phyloP scores from a whole-genome alignment of 1,139 yeast species.

The Meyerozyma elateridarum region DNA sequence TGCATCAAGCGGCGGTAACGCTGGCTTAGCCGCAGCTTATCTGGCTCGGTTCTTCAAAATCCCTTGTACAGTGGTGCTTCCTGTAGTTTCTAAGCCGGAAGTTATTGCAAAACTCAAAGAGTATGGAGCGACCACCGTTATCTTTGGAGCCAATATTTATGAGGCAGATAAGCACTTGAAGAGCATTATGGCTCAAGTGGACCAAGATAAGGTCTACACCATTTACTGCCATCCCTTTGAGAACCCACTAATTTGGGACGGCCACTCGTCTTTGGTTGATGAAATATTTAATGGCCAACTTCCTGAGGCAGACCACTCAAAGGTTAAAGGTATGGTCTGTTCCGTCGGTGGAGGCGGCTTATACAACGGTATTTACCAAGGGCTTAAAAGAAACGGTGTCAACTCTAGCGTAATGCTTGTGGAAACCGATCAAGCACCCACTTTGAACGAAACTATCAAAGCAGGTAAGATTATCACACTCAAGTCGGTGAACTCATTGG shows the following conservation, averaged over 20 bases:
- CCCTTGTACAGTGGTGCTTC: conserved; percentile 65
- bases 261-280: conserved; percentile 56
- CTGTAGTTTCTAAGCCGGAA: conserved; percentile 37
- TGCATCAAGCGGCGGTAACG: conserved; percentile 74
- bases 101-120: conserved; percentile 28
- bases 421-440: conserved; percentile 61
- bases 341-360: conserved; percentile 79
- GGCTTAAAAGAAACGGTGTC: conserved; percentile 41
- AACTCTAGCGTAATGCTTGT: conserved; percentile 38
- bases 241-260: conserved; percentile 60
- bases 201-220: conserved; percentile 25
- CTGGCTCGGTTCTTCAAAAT: conserved; percentile 44
- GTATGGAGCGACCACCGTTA: conserved; percentile 51
- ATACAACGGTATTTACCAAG: conserved; percentile 57
- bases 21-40: conserved; percentile 72
- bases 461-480: conserved; percentile 42
- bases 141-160: conserved; percentile 57
- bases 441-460: conserved; percentile 45
- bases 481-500: conserved; percentile 47
- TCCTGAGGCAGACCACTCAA: conserved; percentile 14
- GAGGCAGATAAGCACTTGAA: conserved; percentile 58
- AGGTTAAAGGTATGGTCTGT: conserved; percentile 56
- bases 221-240: conserved; percentile 73
- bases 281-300: conserved; percentile 47
- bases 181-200: conserved; percentile 17